Percentiles rank a stretch among this genome's conserved stretches.
Conservation (phyloP, 306 rosid genomes). For the Astragalus glycyphyllos region DNA sequence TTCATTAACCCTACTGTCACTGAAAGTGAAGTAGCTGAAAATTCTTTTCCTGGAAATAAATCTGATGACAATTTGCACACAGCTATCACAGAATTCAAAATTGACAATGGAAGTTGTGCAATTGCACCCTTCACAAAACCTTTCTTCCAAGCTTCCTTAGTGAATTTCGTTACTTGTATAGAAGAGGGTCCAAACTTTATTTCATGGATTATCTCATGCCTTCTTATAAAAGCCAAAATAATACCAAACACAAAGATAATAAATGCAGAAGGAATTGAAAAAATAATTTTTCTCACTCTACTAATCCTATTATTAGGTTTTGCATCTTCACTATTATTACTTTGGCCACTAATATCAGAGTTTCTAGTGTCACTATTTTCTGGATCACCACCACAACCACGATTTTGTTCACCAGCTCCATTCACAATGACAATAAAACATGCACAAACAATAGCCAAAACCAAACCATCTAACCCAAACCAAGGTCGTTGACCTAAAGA, state of each 20-base stretch:
- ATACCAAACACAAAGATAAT: conserved; percentile 5
- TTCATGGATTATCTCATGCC: background rate
- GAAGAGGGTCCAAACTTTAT: conserved; percentile 17
- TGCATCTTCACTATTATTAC: background rate
- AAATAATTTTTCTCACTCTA: background rate
- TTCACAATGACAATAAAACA: conserved; percentile 14
- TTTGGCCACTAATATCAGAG: background rate
- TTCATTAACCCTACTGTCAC: conserved; percentile 73
- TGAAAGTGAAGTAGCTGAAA: conserved; percentile 58
- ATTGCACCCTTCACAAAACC: conserved; percentile 19
- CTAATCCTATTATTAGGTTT: background rate
- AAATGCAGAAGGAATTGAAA: conserved; percentile 29
- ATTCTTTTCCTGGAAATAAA: conserved; percentile 58
- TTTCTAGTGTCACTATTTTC: no score
- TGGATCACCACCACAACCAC: background rate
- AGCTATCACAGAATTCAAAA: conserved; percentile 16
- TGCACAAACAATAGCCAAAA: conserved; percentile 16
- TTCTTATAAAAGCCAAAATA: conserved; percentile 17
- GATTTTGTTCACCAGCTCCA: conserved; percentile 29
- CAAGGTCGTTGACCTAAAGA: conserved; percentile 15
- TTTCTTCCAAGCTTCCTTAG: conserved; percentile 18
- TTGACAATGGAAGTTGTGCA: conserved; percentile 27
- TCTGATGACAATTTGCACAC: conserved; percentile 55
- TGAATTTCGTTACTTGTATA: background rate
- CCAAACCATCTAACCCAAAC: conserved; percentile 26